These are phyloP conservation scores for Trypanosoma cruzi DNA, from an alignment of 208 protist species.

Conservation along the genomic window DNA sequence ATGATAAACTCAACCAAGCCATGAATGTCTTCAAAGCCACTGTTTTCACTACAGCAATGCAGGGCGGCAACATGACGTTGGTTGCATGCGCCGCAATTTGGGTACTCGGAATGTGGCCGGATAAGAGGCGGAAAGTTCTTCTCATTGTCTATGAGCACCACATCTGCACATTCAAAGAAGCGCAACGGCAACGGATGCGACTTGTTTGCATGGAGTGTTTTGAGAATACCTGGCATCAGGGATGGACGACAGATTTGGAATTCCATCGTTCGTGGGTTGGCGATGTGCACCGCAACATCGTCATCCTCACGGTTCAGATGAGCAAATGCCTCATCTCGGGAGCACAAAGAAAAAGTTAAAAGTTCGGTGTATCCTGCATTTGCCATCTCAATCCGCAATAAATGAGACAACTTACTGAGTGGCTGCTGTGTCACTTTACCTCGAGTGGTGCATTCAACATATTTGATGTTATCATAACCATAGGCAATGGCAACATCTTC, in stretches of 20 bases:
- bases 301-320: conserved; percentile 76
- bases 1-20: conserved; percentile 69
- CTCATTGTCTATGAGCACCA: conserved; percentile 92
- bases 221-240: conserved; percentile 96
- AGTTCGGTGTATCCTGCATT: conserved; percentile 96
- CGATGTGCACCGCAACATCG: conserved; percentile 88
- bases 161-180: conserved; percentile 98
- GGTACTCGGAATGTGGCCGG: conserved; percentile 34
- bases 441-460: conserved; percentile 70
- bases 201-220: conserved; percentile 94
- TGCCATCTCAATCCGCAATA: conserved; percentile 94
- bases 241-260: conserved; percentile 95
- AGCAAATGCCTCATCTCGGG: conserved; percentile 90
- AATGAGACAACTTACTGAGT: conserved; percentile 94
- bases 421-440: conserved; percentile 92
- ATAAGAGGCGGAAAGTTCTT: conserved; percentile 85
- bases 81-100: conserved; percentile 89
- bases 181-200: conserved; percentile 92
- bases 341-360: conserved; percentile 95
- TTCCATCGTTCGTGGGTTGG: conserved; percentile 94
- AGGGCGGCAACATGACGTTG: conserved; percentile 87
- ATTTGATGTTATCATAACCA: conserved; percentile 96
- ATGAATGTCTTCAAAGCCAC: conserved; percentile 86
- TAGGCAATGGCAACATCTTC: conserved; percentile 99
- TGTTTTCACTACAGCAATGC: conserved; percentile 73